Base-by-base conservation (phyloP, 2,329 filamentous ascomycete genomes). In the Fusarium sp. region DNA sequence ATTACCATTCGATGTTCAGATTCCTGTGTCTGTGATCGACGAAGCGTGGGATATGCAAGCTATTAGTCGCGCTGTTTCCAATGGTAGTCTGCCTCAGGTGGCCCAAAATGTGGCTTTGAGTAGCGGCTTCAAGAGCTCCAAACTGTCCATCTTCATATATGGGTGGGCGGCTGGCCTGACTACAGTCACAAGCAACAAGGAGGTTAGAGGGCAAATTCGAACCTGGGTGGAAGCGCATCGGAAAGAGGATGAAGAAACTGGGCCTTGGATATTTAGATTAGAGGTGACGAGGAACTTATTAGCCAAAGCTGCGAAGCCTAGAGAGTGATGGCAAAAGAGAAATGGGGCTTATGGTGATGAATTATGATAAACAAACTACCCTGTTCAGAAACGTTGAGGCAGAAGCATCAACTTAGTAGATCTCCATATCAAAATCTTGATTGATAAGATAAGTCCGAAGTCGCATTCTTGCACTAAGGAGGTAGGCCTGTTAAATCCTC, bases 151-250 rank as follows among this genome's bases (percentile, higher is more conserved):
- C 27, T 82, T 81, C 66, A 76, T 83, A 74, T 79, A 83, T 30
- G 82, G 81, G 7, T 83, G 82, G 82, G 77, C 74, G 18, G 73
- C 69, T 15, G 76, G 76, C 12, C 44, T 79, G 5, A 76, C 76
- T 23, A 83, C 81, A 3, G 48, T 83, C 4, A 83, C 82, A 10
- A 82, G 81, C 8, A 83, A 83, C 57, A 82, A 81, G 70, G 82
- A 84, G 71, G 77, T 82, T 13, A 68, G 76, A n/a, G 78, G 77
- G 13, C 79, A 81, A 58, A 74, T 81, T 9, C 69, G 74, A 27
- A 81, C 79, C 11, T 80, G 79, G 76, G 71, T 82, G 9, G 80
- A 82, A 58, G 65, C 72, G 12, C 67, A 79, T 41, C 70, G 80
- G 8, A 71, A 55, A 8, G 35, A 52, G 4, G 77, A 79, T 6